These are phyloP conservation scores for Penicillium sp. DNA, from an alignment of 2,329 filamentous ascomycete genomes.

Conservation along the genomic window DNA sequence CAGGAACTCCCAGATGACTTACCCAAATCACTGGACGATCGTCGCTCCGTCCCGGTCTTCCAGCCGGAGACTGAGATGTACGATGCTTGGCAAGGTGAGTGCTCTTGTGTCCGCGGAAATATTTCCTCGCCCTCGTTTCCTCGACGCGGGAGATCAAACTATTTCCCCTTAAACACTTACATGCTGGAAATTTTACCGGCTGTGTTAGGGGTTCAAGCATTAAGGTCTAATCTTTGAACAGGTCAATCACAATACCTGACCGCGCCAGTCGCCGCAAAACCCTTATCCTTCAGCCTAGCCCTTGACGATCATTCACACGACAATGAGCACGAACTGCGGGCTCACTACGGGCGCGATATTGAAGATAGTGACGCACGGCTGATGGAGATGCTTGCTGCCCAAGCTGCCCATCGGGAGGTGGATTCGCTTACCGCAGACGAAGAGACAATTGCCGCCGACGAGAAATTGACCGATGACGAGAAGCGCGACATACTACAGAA, in stretches of 20 bases:
- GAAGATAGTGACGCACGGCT: conserved; percentile 82
- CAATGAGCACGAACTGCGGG: conserved; percentile 50
- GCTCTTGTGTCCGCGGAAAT: conserved; percentile 18
- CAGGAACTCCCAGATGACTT: conserved; percentile 73
- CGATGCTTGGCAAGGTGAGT: conserved; percentile 93
- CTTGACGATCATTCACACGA: conserved; percentile 76
- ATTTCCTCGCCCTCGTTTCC: conserved; percentile 2
- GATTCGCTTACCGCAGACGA: conserved; percentile 71
- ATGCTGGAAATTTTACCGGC: neutral
- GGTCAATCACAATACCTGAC: conserved; percentile 95
- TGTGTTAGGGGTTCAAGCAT: neutral
- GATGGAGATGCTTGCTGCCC: conserved; percentile 93
- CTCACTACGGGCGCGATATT: conserved; percentile 40
- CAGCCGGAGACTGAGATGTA: conserved; percentile 93
- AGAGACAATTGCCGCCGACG: conserved; percentile 72
- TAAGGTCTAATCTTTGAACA: conserved; percentile 40
- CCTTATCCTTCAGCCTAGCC: conserved; percentile 80
- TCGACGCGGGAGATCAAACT: neutral
- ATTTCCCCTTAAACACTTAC: neutral
- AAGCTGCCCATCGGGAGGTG: conserved; percentile 78
- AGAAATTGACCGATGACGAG: conserved; percentile 70
- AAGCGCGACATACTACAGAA: conserved; percentile 83
- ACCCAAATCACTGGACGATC: conserved; percentile 87
- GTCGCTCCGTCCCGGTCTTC: conserved; percentile 65
- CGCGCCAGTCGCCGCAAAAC: conserved; percentile 78